Evolutionary conservation across 2,329 filamentous ascomycete species (phyloP).

Genomic region (Diaporthe sp.): DNA sequence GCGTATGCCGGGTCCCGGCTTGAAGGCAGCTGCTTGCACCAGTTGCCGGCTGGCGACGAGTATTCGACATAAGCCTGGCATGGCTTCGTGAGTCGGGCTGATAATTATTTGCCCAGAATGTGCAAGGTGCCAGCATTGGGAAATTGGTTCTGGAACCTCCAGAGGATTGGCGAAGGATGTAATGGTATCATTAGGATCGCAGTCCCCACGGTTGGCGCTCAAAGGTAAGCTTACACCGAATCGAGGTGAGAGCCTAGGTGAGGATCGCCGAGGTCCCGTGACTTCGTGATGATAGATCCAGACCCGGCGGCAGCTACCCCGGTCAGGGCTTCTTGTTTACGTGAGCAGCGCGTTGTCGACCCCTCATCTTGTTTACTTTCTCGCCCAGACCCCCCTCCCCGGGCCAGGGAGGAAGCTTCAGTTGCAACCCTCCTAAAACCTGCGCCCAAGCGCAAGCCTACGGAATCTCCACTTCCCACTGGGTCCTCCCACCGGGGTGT

Average conservation of each 20-base stretch:
- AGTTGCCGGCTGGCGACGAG: neutral
- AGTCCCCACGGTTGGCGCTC: neutral
- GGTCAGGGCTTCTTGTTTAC: slow-evolving; percentile 36
- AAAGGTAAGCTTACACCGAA: neutral
- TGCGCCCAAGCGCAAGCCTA: slow-evolving; percentile 16
- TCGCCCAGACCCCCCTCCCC: slow-evolving; percentile 16
- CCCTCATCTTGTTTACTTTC: slow-evolving; percentile 36
- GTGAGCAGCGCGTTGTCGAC: slow-evolving; percentile 27
- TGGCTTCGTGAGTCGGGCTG: neutral
- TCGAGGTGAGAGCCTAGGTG: neutral
- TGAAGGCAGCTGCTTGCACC: neutral
- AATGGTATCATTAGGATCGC: neutral
- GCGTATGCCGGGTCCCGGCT: neutral
- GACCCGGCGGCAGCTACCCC: slow-evolving; percentile 30
- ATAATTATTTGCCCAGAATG: neutral
- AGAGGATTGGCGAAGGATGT: slow-evolving; percentile 8
- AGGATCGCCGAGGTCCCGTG: slow-evolving; percentile 17
- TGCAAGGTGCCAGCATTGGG: neutral
- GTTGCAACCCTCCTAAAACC: slow-evolving; percentile 26
- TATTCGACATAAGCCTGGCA: neutral
- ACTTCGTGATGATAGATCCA: slow-evolving; percentile 32
- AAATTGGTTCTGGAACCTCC: neutral
- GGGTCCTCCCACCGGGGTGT: neutral
- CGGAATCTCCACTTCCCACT: slow-evolving; percentile 18
- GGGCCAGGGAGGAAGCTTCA: neutral